Evolutionary conservation across 2,329 filamentous ascomycete genomes (phyloP).

Genomic region (Cercospora canescens): DNA sequence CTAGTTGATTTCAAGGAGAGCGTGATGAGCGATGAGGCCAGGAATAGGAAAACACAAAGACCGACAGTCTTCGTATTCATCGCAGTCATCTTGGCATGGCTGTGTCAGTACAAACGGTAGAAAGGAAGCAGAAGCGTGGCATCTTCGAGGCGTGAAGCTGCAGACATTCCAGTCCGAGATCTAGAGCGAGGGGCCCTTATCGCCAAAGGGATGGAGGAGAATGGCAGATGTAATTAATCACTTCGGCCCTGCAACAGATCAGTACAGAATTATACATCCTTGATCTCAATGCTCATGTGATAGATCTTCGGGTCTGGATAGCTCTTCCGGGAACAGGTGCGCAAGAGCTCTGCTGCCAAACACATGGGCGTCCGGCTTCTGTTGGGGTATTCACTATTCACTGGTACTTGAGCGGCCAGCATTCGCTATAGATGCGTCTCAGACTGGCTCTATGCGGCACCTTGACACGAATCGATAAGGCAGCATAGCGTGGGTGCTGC

Average conservation of each 20-base stretch:
- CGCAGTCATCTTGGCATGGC: conserved; percentile 23
- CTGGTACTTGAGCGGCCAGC: too few species aligned
- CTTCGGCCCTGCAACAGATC: neutral
- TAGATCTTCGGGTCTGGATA: too few species aligned
- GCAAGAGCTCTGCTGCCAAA: too few species aligned
- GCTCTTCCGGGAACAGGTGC: too few species aligned
- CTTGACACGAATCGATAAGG: too few species aligned
- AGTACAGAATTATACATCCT: too few species aligned
- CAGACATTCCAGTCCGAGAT: conserved; percentile 5
- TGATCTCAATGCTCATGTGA: too few species aligned
- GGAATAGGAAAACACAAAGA: conserved; percentile 37
- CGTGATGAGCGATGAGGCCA: conserved; percentile 37
- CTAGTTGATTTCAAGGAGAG: conserved; percentile 28
- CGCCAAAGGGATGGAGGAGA: neutral
- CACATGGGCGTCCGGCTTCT: too few species aligned
- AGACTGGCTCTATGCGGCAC: too few species aligned
- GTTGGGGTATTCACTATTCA: too few species aligned
- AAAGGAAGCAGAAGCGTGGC: conserved; percentile 6
- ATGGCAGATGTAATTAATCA: neutral
- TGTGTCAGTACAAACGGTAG: conserved; percentile 1
- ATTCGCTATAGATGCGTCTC: too few species aligned
- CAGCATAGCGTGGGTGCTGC: neutral
- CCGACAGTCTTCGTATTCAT: conserved; percentile 32
- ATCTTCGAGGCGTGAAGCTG: conserved; percentile 5
- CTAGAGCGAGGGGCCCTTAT: conserved; percentile 6